These are phyloP conservation scores for Meyerozyma carpophila DNA, from an alignment of 1,139 yeast species.

Conservation along the genomic window DNA sequence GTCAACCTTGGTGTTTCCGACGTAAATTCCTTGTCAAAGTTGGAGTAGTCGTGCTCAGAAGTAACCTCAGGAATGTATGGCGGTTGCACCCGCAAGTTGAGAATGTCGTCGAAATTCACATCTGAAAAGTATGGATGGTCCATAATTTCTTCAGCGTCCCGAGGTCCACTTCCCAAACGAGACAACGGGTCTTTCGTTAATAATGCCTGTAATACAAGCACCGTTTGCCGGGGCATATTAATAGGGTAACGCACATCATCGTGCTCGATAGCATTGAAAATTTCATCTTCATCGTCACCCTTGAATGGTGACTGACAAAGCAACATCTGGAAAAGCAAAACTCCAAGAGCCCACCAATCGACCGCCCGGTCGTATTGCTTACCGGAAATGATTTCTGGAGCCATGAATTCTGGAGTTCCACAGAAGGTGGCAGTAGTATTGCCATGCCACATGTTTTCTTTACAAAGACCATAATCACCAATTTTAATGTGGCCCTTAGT, in stretches of 20 bases:
- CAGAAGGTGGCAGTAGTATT: constrained; percentile 92
- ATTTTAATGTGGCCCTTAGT: constrained; percentile 93
- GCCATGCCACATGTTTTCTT: constrained; percentile 92
- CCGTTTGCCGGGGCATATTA: constrained; percentile 96
- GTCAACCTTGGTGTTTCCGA: constrained; percentile 93
- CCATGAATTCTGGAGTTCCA: constrained; percentile 99
- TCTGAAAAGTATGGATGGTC: constrained; percentile 90
- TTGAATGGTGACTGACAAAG: constrained; percentile 95
- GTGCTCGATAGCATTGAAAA: constrained; percentile 92
- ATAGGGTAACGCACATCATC: constrained; percentile 98
- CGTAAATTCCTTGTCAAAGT: constrained; percentile 93
- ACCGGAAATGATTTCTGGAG: constrained; percentile 93
- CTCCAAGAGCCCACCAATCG: constrained; percentile 99
- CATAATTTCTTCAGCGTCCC: constrained; percentile 92
- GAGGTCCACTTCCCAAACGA: constrained; percentile 81
- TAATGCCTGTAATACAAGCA: constrained; percentile 84
- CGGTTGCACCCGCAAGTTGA: constrained; percentile 68
- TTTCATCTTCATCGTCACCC: constrained; percentile 98
- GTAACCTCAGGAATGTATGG: constrained; percentile 80
- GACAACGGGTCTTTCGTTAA: constrained; percentile 80
- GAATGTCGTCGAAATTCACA: constrained; percentile 83
- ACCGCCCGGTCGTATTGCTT: constrained; percentile 90
- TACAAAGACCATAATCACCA: constrained; percentile 96
- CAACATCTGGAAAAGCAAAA: constrained; percentile 89
- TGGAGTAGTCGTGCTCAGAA: constrained; percentile 85